Conservation (phyloP, 164 flowering plant species). For the Akebia trifoliata region DNA sequence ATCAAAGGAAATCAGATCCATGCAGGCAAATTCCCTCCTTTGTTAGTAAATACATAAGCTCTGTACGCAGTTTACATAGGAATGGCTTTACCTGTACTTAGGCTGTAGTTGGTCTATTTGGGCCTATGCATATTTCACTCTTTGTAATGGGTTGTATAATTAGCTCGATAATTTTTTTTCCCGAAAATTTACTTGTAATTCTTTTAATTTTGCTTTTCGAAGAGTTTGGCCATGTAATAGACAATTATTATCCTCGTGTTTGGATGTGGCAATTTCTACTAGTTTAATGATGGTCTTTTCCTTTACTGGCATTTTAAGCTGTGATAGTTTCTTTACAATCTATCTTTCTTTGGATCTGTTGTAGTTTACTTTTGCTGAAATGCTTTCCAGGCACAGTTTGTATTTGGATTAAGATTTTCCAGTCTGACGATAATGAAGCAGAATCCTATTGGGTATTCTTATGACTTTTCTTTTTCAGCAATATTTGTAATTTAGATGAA, state of each 20-base stretch:
- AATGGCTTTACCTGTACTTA: too few relatives aligned
- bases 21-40: too few relatives aligned
- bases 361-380: conserved; percentile 4
- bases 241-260: not conserved
- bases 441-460: conserved; percentile 49
- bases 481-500: not conserved
- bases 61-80: too few relatives aligned
- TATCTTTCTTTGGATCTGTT: not conserved
- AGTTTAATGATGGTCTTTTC: not conserved
- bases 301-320: not conserved
- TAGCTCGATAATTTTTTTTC: too few relatives aligned
- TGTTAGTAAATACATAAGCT: too few relatives aligned
- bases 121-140: too few relatives aligned
- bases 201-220: not conserved
- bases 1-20: too few relatives aligned
- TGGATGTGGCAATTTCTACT: not conserved
- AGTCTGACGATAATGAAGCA: conserved; percentile 62
- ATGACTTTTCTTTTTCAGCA: conserved; percentile 3
- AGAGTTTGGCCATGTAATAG: not conserved
- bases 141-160: too few relatives aligned
- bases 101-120: too few relatives aligned
- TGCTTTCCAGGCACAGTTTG: conserved; percentile 41
- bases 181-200: too few relatives aligned
- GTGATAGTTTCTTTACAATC: conserved; percentile 1
- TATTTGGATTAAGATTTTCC: conserved; percentile 66